Evolutionary conservation across 2,329 filamentous ascomycete species (phyloP).

Genomic region (Polychaeton citri): DNA sequence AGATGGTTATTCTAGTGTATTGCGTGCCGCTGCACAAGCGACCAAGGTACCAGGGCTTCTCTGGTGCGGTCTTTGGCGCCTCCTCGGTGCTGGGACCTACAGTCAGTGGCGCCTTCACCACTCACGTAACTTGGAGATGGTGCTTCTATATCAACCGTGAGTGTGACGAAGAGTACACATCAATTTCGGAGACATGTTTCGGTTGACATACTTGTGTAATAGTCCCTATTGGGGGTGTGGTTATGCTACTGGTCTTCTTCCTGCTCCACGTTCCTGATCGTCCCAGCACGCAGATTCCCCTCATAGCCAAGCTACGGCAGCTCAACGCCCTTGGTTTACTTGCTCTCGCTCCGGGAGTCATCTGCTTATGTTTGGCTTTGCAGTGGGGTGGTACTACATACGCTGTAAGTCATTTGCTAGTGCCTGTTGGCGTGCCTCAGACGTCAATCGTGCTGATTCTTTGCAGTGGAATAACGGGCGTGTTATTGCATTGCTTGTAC

Average conservation of each 20-base stretch:
- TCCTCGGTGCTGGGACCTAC: conserved; percentile 30
- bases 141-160: too few species aligned
- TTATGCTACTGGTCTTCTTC: conserved; percentile 25
- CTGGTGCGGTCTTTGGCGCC: conserved; percentile 25
- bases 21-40: conserved; percentile 27
- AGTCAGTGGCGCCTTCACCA: conserved; percentile 31
- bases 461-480: too few species aligned
- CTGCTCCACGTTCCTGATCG: conserved; percentile 24
- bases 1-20: conserved; percentile 32
- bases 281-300: conserved; percentile 12
- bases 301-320: conserved; percentile 25
- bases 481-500: too few species aligned
- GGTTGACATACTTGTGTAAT: conserved; percentile 28
- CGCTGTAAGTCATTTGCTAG: too few species aligned
- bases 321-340: conserved; percentile 32
- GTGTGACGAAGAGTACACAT: too few species aligned
- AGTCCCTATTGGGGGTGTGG: conserved; percentile 31
- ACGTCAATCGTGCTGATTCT: too few species aligned
- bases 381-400: conserved; percentile 37
- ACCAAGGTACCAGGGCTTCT: conserved; percentile 24
- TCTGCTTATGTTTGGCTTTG: conserved; percentile 34
- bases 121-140: conserved; percentile 28
- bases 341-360: conserved; percentile 27
- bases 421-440: too few species aligned
- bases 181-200: conserved; percentile 1